Base-by-base conservation (phyloP, 495 filamentous ascomycete species). In the Xylaria venustula region DNA sequence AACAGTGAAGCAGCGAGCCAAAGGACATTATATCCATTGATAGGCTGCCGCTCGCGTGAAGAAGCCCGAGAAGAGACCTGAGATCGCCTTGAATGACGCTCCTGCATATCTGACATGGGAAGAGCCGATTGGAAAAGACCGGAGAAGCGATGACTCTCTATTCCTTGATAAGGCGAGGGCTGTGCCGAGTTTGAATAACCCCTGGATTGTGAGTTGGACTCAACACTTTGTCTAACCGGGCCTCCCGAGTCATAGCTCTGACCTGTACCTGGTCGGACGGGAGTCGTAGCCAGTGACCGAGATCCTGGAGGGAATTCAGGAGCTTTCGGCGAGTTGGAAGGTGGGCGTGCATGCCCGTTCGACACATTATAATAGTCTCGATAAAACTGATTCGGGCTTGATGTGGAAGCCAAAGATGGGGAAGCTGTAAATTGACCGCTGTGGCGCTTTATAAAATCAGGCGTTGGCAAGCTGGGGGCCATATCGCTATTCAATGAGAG, bases 1-100 rank as follows among this genome's bases (percentile, higher is more conserved):
- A 95, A 98, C 15, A 98, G 81, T 65, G 90, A 94, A 11, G 95
- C 94, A 14, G 92, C 95, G 9, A 97, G 79, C 79, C 97, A 99
- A 28, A 99, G 76, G 3, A 85, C 72, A 28, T 73, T 83, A 60
- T 82, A 83, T 28, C 76, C 76, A 17, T 71, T 67, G 7, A 68
- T 71, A 8, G 68, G 64, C 34, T 73, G 73, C 12, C 81, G 73
- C 62, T 83, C 80, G 11, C 75, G 69, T 14, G 79, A 82, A 25
- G 82, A 85, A 19, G 77, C 76, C 45, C 82, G 69, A 41, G 82
- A 83, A 22, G 80, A 75, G 14, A 69, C 64, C 65, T 70, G 71
- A 48, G 72, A 73, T 54, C 79, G 79, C 7, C 81, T 74, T 23
- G 75, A 71, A 54, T 65, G 63, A n/a, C 63, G 67, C 45, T 71